A percentile compares a stretch with the other conserved stretches of the same genome.
Evolutionary conservation across 78 protist species (phyloP).

Genomic region (Chrysochromulina tobinii): DNA sequence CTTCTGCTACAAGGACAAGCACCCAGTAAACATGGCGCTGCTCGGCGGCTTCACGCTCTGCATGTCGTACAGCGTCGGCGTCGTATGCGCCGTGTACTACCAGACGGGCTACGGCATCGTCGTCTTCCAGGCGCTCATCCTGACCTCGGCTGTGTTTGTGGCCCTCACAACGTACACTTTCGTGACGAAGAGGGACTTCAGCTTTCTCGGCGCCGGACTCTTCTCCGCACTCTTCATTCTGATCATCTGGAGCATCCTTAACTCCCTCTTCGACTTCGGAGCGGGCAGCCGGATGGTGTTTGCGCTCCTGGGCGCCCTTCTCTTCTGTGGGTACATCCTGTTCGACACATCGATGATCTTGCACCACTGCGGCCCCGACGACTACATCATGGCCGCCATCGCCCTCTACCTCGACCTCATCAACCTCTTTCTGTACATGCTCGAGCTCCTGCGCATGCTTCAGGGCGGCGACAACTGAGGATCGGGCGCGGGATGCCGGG

Average conservation of each 20-base stretch:
- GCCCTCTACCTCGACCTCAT: neutral
- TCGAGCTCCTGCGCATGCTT: too few species aligned
- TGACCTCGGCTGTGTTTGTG: neutral
- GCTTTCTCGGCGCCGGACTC: neutral
- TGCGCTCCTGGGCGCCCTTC: neutral
- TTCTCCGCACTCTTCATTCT: neutral
- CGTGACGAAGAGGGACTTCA: neutral
- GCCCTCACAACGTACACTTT: neutral
- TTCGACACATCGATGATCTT: neutral
- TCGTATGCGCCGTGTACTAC: neutral
- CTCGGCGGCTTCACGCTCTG: neutral
- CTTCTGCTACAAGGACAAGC: neutral
- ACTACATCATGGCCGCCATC: neutral
- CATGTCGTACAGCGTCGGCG: neutral
- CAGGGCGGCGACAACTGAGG: too few species aligned
- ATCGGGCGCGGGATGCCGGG: too few species aligned
- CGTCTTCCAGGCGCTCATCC: neutral
- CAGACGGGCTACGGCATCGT: neutral
- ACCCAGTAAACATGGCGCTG: neutral
- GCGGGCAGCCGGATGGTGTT: neutral
- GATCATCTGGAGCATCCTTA: neutral
- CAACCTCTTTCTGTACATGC: too few species aligned
- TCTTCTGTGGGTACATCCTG: neutral
- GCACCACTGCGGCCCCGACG: neutral
- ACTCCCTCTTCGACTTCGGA: neutral